Conservation (phyloP, 2,329 filamentous ascomycete species). For the Calonectria montana region DNA sequence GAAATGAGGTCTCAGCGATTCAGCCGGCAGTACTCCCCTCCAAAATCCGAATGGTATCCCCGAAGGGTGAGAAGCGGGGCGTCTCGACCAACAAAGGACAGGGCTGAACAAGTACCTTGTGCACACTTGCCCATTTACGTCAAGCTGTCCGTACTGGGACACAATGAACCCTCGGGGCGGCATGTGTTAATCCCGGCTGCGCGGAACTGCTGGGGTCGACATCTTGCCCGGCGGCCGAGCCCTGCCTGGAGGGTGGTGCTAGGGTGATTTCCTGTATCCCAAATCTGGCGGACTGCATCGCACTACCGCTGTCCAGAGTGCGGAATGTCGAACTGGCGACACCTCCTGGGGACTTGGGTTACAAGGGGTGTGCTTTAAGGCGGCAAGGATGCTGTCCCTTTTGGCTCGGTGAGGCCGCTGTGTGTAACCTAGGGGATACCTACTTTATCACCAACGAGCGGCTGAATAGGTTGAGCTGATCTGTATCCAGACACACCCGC, state of each 20-base stretch:
- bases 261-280: slow-evolving; percentile 31
- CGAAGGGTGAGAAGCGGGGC: slow-evolving; percentile 5
- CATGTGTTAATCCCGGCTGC: slow-evolving; percentile 4
- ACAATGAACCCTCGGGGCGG: not conserved
- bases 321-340: slow-evolving; percentile 30
- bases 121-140: slow-evolving; percentile 1
- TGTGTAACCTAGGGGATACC: slow-evolving; percentile 19
- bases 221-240: slow-evolving; percentile 27
- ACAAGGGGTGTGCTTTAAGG: slow-evolving; percentile 29
- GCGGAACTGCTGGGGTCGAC: slow-evolving; percentile 12
- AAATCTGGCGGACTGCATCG: slow-evolving; percentile 41
- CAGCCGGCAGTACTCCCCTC: not conserved
- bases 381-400: slow-evolving; percentile 28
- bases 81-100: slow-evolving; percentile 1
- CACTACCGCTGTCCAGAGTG: slow-evolving; percentile 31
- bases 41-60: slow-evolving; percentile 16
- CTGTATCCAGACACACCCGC: slow-evolving; percentile 34
- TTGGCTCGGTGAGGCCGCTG: slow-evolving; percentile 26
- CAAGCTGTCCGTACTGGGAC: slow-evolving; percentile 10
- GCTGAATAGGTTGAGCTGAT: slow-evolving; percentile 10
- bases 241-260: slow-evolving; percentile 15
- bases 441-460: slow-evolving; percentile 12
- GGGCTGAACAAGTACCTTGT: slow-evolving; percentile 1
- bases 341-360: slow-evolving; percentile 28
- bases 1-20: slow-evolving; percentile 11